These are phyloP conservation scores for Salvia rosmarinus DNA, from an alignment of 257 asterid species.

Conservation along the genomic window DNA sequence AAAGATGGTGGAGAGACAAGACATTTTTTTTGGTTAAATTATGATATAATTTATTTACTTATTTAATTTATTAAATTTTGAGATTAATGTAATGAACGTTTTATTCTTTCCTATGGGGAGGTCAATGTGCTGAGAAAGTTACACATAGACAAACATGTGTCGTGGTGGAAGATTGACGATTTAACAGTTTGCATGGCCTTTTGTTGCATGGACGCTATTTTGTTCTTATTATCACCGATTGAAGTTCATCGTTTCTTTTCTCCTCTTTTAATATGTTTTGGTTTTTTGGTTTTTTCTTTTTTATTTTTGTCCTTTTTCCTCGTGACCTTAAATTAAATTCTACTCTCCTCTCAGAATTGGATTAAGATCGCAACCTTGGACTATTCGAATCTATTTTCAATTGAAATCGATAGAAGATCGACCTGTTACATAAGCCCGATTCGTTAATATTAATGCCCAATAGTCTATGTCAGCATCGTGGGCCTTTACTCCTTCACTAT, in stretches of 20 bases:
- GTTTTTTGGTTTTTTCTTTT: not conserved
- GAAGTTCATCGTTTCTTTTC: not conserved
- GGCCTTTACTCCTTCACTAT: too few species aligned
- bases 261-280: not conserved
- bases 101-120: not conserved
- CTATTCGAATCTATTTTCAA: too few species aligned
- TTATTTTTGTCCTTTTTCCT: not conserved
- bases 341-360: too few species aligned
- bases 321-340: too few species aligned
- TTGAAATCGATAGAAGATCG: too few species aligned
- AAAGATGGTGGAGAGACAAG: slow-evolving; percentile 30
- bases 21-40: slow-evolving; percentile 29
- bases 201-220: slow-evolving; percentile 32
- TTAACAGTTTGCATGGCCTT: slow-evolving; percentile 30
- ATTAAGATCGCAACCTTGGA: too few species aligned
- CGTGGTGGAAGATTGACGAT: slow-evolving; percentile 10
- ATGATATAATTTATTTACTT: not conserved
- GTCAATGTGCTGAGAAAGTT: not conserved
- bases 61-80: not conserved
- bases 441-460: too few species aligned
- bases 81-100: not conserved
- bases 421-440: too few species aligned
- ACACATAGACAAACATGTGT: slow-evolving; percentile 47
- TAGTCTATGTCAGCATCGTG: too few species aligned
- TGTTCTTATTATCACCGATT: slow-evolving; percentile 38